These are phyloP conservation scores for Penicillium sp. DNA, from an alignment of 2,329 filamentous ascomycete genomes.

Conservation along the genomic window DNA sequence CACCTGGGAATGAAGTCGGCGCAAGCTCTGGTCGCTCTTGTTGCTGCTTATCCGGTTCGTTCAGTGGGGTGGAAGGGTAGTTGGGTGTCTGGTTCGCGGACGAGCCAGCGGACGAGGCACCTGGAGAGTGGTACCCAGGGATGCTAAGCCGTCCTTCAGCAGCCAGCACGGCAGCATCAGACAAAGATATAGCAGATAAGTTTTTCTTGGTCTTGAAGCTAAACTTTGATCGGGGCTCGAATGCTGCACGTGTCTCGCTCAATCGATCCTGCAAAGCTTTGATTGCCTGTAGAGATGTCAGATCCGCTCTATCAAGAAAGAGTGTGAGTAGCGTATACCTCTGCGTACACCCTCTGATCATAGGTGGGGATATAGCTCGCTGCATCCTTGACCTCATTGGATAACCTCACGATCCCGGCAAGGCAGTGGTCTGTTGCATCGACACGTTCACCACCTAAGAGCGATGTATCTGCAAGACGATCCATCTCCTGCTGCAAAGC, in stretches of 20 bases:
- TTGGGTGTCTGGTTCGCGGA: slow-evolving; percentile 37
- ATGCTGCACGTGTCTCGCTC: slow-evolving; percentile 63
- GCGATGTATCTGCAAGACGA: slow-evolving; percentile 61
- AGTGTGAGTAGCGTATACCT: slow-evolving; percentile 51
- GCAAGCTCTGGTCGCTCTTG: slow-evolving; percentile 36
- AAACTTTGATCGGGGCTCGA: slow-evolving; percentile 76
- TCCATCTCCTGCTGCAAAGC: slow-evolving; percentile 75
- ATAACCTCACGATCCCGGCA: slow-evolving; percentile 73
- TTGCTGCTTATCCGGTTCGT: slow-evolving; percentile 35
- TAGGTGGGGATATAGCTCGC: slow-evolving; percentile 80
- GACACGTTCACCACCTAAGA: slow-evolving; percentile 69
- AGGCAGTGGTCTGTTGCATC: slow-evolving; percentile 79
- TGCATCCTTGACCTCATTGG: slow-evolving; percentile 80
- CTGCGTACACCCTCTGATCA: slow-evolving; percentile 81
- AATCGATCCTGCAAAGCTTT: slow-evolving; percentile 78
- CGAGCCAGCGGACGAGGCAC: slow-evolving; percentile 43
- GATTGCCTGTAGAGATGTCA: slow-evolving; percentile 59
- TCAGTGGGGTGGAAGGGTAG: slow-evolving; percentile 37
- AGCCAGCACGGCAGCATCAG: slow-evolving; percentile 56
- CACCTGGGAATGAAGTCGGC: slow-evolving; percentile 35
- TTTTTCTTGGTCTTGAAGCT: slow-evolving; percentile 69
- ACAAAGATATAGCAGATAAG: slow-evolving; percentile 53
- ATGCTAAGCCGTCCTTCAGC: slow-evolving; percentile 47
- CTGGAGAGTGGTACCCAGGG: slow-evolving; percentile 43
- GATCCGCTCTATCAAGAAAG: not conserved